phyloP scores from a whole-genome alignment of 768 basidiomycete genomes.

The Naganishia vishniacii region DNA sequence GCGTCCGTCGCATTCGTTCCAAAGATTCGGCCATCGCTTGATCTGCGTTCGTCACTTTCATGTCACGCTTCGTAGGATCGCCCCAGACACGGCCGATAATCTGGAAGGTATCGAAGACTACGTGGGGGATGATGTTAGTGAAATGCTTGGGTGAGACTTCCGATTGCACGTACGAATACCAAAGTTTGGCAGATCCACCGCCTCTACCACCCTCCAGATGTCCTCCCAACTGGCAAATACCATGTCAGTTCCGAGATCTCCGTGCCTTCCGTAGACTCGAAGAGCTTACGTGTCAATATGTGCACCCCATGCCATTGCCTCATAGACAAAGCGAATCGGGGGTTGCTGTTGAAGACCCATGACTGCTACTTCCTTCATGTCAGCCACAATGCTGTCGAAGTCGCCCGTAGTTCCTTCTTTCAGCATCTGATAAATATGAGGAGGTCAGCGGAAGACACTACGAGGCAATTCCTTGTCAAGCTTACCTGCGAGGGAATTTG shows the following conservation, averaged over 20 bases:
- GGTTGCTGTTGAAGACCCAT: slow-evolving; percentile 11
- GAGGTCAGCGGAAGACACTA: not conserved
- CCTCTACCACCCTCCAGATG: slow-evolving; percentile 49
- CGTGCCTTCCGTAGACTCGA: no score
- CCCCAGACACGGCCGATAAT: slow-evolving; percentile 12
- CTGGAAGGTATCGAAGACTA: slow-evolving; percentile 13
- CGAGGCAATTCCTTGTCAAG: no score
- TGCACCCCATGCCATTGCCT: slow-evolving; percentile 50
- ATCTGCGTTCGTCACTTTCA: slow-evolving; percentile 7
- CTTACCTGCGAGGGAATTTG: slow-evolving; percentile 15
- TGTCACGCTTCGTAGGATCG: slow-evolving; percentile 9
- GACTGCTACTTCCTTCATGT: slow-evolving; percentile 12
- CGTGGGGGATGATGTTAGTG: not conserved
- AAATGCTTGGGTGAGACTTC: slow-evolving; percentile 41
- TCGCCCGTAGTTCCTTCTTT: slow-evolving; percentile 17
- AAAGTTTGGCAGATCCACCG: slow-evolving; percentile 48
- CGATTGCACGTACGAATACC: slow-evolving; percentile 51
- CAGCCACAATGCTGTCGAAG: slow-evolving; percentile 13
- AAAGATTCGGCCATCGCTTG: slow-evolving; percentile 12
- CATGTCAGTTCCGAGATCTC: not conserved
- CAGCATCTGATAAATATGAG: not conserved
- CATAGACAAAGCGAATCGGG: slow-evolving; percentile 31
- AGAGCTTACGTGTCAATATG: slow-evolving; percentile 35
- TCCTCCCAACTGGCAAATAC: slow-evolving; percentile 45
- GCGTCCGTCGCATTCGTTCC: slow-evolving; percentile 9